Evolutionary conservation across 2,329 filamentous ascomycete species (phyloP).

Genomic region (Ophiostoma perfectum): DNA sequence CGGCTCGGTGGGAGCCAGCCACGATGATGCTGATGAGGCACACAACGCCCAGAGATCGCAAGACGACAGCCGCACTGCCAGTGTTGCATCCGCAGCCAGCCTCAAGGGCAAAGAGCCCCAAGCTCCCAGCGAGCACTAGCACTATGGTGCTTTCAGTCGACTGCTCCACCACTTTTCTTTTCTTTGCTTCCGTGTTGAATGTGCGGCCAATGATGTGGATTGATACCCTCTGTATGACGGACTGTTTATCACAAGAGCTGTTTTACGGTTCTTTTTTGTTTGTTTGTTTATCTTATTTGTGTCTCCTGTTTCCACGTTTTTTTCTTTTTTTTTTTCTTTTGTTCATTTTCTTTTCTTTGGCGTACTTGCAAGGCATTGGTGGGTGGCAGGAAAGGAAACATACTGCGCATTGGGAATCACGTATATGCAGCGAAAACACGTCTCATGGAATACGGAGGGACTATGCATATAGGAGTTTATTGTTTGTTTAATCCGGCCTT

Average conservation of each 20-base stretch:
- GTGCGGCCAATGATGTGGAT: neutral
- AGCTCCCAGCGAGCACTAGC: neutral
- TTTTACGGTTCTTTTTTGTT: neutral
- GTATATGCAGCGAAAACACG: neutral
- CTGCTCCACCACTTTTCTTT: too few species aligned
- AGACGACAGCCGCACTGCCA: neutral
- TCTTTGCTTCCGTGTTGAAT: neutral
- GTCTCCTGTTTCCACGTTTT: neutral
- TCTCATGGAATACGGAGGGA: slow-evolving; percentile 7
- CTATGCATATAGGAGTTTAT: slow-evolving; percentile 4
- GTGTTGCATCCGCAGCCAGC: neutral
- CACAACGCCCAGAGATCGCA: too few species aligned
- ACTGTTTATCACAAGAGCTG: neutral
- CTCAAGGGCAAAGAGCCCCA: neutral
- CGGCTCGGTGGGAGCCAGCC: neutral
- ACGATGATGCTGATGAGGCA: too few species aligned
- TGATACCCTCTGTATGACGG: slow-evolving; percentile 10
- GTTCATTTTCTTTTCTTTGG: neutral
- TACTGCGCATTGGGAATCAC: neutral
- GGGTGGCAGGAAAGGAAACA: neutral
- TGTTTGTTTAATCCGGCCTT: neutral
- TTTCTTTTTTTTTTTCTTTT: neutral
- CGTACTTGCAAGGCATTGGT: neutral
- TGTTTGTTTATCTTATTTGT: neutral
- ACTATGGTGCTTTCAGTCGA: neutral